These are phyloP conservation scores for Alternaria conjuncta DNA, from an alignment of 2,329 filamentous ascomycete genomes.

Conservation along the genomic window DNA sequence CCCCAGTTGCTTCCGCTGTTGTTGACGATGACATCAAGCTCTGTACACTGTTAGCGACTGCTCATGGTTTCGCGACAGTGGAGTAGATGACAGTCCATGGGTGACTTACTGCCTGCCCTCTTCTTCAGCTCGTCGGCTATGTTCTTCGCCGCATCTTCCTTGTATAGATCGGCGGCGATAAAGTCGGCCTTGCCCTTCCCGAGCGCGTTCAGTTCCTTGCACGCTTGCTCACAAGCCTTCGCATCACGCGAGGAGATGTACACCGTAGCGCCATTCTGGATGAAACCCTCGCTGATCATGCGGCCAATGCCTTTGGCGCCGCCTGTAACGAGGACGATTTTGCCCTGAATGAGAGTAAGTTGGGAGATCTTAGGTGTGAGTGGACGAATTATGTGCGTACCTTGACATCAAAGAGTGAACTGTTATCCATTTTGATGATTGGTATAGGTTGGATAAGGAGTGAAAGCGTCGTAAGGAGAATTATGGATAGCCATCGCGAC, in stretches of 20 bases:
- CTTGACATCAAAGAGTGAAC: constrained; percentile 47
- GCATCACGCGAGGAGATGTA: constrained; percentile 73
- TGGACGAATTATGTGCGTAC: constrained; percentile 19
- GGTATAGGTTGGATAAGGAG: neutral
- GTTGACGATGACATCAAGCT: constrained; percentile 69
- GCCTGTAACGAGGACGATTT: constrained; percentile 56
- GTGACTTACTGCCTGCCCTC: constrained; percentile 53
- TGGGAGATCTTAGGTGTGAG: no score
- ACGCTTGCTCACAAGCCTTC: constrained; percentile 65
- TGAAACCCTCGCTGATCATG: constrained; percentile 72
- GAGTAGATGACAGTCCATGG: neutral
- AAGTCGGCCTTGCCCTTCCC: constrained; percentile 65
- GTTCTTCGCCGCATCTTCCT: constrained; percentile 64
- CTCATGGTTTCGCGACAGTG: neutral
- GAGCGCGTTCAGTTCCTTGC: constrained; percentile 62
- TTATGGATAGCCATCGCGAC: constrained; percentile 7
- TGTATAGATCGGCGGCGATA: constrained; percentile 67
- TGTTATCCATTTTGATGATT: constrained; percentile 41
- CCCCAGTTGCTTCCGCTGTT: constrained; percentile 72
- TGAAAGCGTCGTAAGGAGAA: neutral
- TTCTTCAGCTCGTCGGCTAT: constrained; percentile 64
- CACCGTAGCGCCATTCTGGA: constrained; percentile 69
- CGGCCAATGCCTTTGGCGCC: constrained; percentile 67
- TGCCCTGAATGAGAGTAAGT: constrained; percentile 36
- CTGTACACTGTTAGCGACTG: constrained; percentile 21